Evolutionary conservation across 441 rosid genomes (phyloP).

Genomic region (Metrosideros polymorpha): DNA sequence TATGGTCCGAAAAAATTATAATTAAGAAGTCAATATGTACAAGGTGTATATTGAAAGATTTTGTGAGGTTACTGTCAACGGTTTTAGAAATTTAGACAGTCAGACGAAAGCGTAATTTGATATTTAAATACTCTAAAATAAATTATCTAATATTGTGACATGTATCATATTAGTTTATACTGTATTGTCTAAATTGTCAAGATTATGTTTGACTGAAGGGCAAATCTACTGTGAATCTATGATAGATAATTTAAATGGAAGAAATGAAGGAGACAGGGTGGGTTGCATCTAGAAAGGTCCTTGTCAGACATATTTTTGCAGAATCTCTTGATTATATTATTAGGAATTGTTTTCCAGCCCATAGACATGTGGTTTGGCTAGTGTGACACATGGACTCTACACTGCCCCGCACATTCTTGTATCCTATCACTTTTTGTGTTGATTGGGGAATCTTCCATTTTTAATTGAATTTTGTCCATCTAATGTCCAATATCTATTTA

Average conservation of each 20-base stretch:
- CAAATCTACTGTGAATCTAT: background rate
- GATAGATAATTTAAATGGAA: background rate
- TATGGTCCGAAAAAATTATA: no score
- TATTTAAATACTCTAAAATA: background rate
- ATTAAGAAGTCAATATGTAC: no score
- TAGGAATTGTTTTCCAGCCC: background rate
- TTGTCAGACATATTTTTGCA: background rate
- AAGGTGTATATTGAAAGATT: no score
- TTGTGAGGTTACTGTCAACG: no score
- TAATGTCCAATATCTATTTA: background rate
- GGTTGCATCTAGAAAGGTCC: background rate
- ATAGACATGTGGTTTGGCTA: background rate
- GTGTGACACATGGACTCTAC: background rate
- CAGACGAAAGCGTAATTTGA: accelerated
- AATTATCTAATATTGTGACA: no score
- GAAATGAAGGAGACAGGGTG: background rate
- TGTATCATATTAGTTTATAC: no score
- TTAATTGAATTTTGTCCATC: background rate
- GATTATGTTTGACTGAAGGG: no score
- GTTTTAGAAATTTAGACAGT: background rate
- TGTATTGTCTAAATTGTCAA: background rate
- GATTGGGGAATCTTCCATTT: background rate
- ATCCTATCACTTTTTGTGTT: background rate
- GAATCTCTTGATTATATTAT: background rate
- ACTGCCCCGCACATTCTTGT: background rate